Base-by-base conservation (phyloP, 129 eudicot species). In the Chrysanthemum seticuspe region DNA sequence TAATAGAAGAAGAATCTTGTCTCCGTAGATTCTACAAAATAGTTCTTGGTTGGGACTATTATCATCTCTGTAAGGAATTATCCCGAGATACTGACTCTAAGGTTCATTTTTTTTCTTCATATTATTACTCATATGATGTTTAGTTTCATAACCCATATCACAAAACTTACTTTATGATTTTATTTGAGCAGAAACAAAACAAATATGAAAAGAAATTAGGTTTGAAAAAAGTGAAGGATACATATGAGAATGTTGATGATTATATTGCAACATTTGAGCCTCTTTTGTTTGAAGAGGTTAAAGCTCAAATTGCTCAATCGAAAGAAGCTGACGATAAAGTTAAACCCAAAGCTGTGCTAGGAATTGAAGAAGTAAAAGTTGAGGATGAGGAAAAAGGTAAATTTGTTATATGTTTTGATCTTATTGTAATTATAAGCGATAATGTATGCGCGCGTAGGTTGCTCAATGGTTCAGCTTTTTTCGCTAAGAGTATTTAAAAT, bases 251-350 rank as follows among this genome's bases (percentile, higher is more conserved):
- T 83, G 93, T 90, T 45, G 82, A 94, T 72, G 97, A 94, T 18
- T 94, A 94, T 76, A 79, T 94, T 67, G 54, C 79, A 2, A 87
- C 86, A 1, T 94, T 87, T 76, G 97, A 94, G 86, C 98, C 97
- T 13, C 90, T 94, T 48, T 72, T 94, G 45, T 94, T 94, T 74
- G 97, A 94, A 88, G 98, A 94, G 78, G 98, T 85, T 73, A 94
- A 94, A 78, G 97, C 97, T 55, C 97, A 94, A 74, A 90, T 94
- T 56, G 36, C 81, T 6, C 87, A 83, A 40, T 40, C 45, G 9
- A 40, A 6, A 40, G 45, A 40, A 1, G 45, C 45, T 1, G 45
- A 40, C 9, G 45, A 40, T 40, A 40, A 40, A 40, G 45, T 40
- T 40, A 40, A 40, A 40, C 45, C 45, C 2, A 40, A 40, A 40